Evolutionary conservation across 208 protist genomes (phyloP), one percentile per base, ranked within the genome.

Genomic region (Crithidia fasciculata): DNA sequence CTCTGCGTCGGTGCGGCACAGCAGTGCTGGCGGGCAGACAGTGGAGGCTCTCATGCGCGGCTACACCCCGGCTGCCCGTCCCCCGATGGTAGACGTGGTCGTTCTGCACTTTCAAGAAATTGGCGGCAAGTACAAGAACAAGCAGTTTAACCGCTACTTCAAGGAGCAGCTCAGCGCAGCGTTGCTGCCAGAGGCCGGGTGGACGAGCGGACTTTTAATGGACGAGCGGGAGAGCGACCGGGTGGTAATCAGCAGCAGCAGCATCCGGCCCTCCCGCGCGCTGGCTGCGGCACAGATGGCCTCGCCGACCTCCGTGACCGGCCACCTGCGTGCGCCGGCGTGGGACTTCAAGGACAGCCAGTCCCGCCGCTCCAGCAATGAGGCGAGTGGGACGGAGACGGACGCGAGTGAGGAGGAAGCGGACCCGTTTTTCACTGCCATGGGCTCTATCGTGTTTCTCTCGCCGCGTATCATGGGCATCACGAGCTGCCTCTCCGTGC

Each of bases 41-140:
- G 55, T 54, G 8, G 76, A 75, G n/a, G 59, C 61, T 3, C 52
- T 71, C 57, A 13, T 76, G 52, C 61, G 43, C 41, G 63, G 28
- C 39, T 84, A 84, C 75, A 71, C 55, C 19, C 3, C 75, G n/a
- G 55, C 63, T 10, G 71, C 65, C 39, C 59, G 57, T 6, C 84
- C 86, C 16, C 87, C 88, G 9, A 69, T 87, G 69, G 41, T 94
- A 15, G 91, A 96, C 65, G 80, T 96, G 2, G 72, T 96, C 55
- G 91, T 96, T n/a, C 40, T 96, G 4, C 91, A 96, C 66, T 80
- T 96, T 15, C 91, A 96, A 56, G 91, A 96, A 72, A 84, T 96
- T 54, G 91, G 91, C 18, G 91, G 91, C 39, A 94, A 90, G 72
- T 69, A 76, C 37, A 62, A 77, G 54, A 78, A 93, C 67, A 61